phyloP scores from a whole-genome alignment of 2,329 filamentous ascomycete genomes.

The Aspergillus sp. region DNA sequence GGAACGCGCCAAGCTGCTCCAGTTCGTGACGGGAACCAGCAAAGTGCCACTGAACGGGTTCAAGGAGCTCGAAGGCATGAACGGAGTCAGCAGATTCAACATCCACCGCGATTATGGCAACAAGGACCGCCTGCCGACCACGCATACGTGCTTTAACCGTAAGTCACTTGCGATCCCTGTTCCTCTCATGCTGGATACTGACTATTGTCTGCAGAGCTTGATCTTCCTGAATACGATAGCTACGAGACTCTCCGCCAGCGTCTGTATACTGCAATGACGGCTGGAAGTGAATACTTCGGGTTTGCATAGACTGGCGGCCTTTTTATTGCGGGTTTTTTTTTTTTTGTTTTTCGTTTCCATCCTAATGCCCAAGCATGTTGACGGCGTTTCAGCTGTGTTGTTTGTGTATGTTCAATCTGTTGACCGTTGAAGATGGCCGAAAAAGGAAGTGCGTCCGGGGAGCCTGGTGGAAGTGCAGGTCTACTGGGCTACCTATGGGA shows the following conservation, averaged over 20 bases:
- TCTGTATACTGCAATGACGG: slow-evolving; percentile 91
- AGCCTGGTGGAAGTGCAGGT: slow-evolving; percentile 34
- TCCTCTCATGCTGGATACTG: slow-evolving; percentile 18
- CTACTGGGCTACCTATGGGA: slow-evolving; percentile 13
- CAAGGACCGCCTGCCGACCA: slow-evolving; percentile 90
- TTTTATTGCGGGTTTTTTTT: slow-evolving; percentile 2
- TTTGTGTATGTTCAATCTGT: slow-evolving; percentile 15
- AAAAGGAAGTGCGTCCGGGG: slow-evolving; percentile 5
- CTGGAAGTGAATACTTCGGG: slow-evolving; percentile 92
- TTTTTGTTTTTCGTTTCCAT: slow-evolving; percentile 6
- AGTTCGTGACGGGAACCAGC: slow-evolving; percentile 96
- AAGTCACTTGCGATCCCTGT: slow-evolving; percentile 43
- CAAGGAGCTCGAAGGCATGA: slow-evolving; percentile 99
- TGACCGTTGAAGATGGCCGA: slow-evolving; percentile 2
- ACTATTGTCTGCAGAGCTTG: slow-evolving; percentile 60
- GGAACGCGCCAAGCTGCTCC: slow-evolving; percentile 89
- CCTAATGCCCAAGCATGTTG: slow-evolving; percentile 24
- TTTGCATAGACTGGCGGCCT: slow-evolving; percentile 59
- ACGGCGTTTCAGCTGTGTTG: slow-evolving; percentile 21
- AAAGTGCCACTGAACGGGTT: slow-evolving; percentile 98
- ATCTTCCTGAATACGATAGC: slow-evolving; percentile 94
- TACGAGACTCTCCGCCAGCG: slow-evolving; percentile 85
- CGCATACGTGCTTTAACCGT: slow-evolving; percentile 99
- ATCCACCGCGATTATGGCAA: slow-evolving; percentile 96
- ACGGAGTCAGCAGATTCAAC: slow-evolving; percentile 94